phyloP scores from a whole-genome alignment of 495 filamentous ascomycete species.

The Penicillium taxi region DNA sequence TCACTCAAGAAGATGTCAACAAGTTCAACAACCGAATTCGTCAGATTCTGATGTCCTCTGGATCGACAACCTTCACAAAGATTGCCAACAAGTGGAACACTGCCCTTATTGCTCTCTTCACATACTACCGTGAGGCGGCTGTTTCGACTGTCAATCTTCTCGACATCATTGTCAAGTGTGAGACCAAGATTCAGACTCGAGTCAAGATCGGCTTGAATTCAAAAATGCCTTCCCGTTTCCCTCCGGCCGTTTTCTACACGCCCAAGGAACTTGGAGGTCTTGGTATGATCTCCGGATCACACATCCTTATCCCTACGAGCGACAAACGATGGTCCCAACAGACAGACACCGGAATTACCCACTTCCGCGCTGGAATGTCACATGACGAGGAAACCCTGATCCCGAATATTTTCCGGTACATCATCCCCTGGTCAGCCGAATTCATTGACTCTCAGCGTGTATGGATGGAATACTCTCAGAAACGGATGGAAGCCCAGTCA shows the following conservation, averaged over 20 bases:
- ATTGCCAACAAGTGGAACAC: constrained; percentile 99
- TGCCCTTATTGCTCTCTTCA: constrained; percentile 95
- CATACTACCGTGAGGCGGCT: constrained; percentile 96
- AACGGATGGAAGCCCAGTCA: constrained; percentile 92
- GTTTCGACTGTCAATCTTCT: constrained; percentile 94
- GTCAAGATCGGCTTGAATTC: constrained; percentile 99
- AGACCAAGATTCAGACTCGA: constrained; percentile 98
- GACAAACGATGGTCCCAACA: constrained; percentile 99
- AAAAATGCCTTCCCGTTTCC: constrained; percentile 99
- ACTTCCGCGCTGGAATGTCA: constrained; percentile 97
- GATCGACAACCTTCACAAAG: constrained; percentile 98
- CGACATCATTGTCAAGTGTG: constrained; percentile 98
- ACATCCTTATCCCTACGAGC: constrained; percentile 95
- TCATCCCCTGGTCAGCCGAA: constrained; percentile 98
- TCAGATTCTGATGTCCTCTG: constrained; percentile 98
- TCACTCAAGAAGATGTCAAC: constrained; percentile 96
- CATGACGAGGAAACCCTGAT: constrained; percentile 98
- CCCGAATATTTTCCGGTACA: constrained; percentile 98
- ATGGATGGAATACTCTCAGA: constrained; percentile 99
- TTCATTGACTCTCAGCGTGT: constrained; percentile 98
- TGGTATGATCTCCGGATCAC: constrained; percentile 98
- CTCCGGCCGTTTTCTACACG: constrained; percentile 97
- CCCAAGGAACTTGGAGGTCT: constrained; percentile 97
- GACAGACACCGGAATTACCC: constrained; percentile 93
- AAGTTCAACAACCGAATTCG: constrained; percentile 99